Base-by-base conservation (phyloP, 169 alveolate species). In the Plasmodium knowlesi region DNA sequence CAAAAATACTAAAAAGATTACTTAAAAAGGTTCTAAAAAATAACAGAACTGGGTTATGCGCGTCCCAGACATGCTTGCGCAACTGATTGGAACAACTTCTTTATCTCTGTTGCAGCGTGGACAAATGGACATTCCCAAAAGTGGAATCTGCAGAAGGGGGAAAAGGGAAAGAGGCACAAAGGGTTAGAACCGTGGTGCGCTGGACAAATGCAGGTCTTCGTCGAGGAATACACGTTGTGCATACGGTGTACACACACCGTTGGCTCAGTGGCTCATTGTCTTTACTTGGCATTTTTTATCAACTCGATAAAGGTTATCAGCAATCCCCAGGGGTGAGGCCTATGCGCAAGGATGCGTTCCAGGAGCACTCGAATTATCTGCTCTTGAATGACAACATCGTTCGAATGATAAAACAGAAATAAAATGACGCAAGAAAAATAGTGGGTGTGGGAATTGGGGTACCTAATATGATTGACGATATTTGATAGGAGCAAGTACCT, bases 281-380 rank as follows among this genome's bases (percentile, higher is more conserved):
- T 93, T 86, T 97, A 97, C 95, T 95, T 97, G 34, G 97, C 96
- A 93, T 96, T 97, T 95, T 97, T 97, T 34, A 97, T 92, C 22
- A 98, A 92, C 92, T 97, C 98, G 71, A 97, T 95, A 83, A 98
- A 97, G 1, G 98, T 97, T 50, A 96, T 96, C 84, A 96, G 74
- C 84, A 99, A 93, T 37, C 99, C 99, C 99, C 99, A 99, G 37
- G 99, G 99, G 83, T 98, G 98, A 28, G 99, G 99, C 30, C 98
- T 96, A 89, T 98, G 98, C 10, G 97, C 98, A 74, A 97, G 93
- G 57, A 98, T 80, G 89, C 99, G 96, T 95, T 98, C 99, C 57
- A 98, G 92, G 12, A 98, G 92, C 74, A 98, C 95, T 85, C 97
- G 95, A 28, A 98, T 96, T 70, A 99, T 98, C 86, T 98, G 98